Evolutionary conservation across 2,329 filamentous ascomycete genomes (phyloP), one percentile per base, ranked within the genome.

Genomic region (Raffaelea albimanens): DNA sequence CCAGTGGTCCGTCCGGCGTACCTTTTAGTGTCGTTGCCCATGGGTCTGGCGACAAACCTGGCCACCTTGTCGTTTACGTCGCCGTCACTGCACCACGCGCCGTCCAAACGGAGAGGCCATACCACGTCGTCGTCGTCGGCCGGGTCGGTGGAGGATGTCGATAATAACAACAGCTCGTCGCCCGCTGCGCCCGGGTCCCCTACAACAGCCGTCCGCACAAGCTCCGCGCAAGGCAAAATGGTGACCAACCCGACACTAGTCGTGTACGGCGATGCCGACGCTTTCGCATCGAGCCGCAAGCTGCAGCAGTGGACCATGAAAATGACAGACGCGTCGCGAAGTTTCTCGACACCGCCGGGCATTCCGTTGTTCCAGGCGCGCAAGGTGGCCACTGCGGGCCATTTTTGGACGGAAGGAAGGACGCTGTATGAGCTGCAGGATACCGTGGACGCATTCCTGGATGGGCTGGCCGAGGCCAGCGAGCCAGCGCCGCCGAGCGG

Each of bases 251-350:
- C 73, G 1, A 83, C 83, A 0, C 61, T 95, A 31, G 81, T 79
- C 0, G 63, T 95, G 0, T 95, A 82, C 58, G 91, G 90, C 1
- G 78, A 83, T 44, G 70, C 75, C 4, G 90, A 97, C 61, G 66
- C 73, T 0, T 94, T 96, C 54, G 82, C 86, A 1, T 76, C 81
- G 1, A 69, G 69, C 3, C 74, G 71, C 49, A 85, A 78, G 61
- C 68, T 90, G 55, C 72, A 76, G 11, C 65, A 70, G 1, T 95
- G 90, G 90, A 43, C 50, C 5, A 65, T 70, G 38, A 71, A 68
- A 40, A 62, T 86, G 40, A 59, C 63, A 31, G 56, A 61, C 8
- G 57, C 55, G n/a, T 59, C 65, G 2, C 25, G n/a, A 45, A 25
- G 18, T 1, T 19, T 21, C 34, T 16, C 13, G 23, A 2, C 10